Evolutionary conservation across 768 basidiomycete genomes (phyloP), one percentile per base, ranked within the genome.

Genomic region (Russula compacta): DNA sequence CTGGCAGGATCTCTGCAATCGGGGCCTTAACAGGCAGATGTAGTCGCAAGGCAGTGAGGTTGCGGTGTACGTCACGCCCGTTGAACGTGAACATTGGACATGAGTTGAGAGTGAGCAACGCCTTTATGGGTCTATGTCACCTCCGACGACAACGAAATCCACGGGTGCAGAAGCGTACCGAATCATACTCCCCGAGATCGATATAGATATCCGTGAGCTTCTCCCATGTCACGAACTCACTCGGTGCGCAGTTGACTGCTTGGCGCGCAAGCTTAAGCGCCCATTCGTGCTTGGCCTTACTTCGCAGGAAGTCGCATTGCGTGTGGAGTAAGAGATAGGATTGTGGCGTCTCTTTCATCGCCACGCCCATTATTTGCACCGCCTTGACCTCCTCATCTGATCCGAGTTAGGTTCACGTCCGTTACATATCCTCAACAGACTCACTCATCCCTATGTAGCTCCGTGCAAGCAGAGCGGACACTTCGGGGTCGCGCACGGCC

Each of bases 11-110:
- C 48, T 95, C 93, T 6, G 85, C 84, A 63, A 98, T 93, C 48
- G 87, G 83, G 57, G 86, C 81, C 64, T 87, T 88, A 70, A 89
- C 83, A 1, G 97, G 97, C 0, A 97, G 78, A 72, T 95, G 92
- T 6, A 94, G 81, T 61, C 86, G 83, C 1, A 86, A 77, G 17
- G 94, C 85, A 1, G 87, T 78, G 10, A 98, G 83, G 71, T 81
- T 83, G 4, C 94, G 83, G 71, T 99, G 97, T 3, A 86, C 79
- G 72, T 99, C 97, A 21, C 95, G 85, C 47, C 97, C 95, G 69
- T 97, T 97, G 76, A 90, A 98, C 8, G 97, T 98, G 75, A 99
- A 99, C 97, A 99, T 98, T 2, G 95, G 95, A 75, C 97, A 98
- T n/a, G 95, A 98, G 71, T 98, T 98, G 52, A 98, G 83, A 1